Evolutionary conservation across 2,329 filamentous ascomycete species (phyloP).

Genomic region (Leptographium wingfieldii): DNA sequence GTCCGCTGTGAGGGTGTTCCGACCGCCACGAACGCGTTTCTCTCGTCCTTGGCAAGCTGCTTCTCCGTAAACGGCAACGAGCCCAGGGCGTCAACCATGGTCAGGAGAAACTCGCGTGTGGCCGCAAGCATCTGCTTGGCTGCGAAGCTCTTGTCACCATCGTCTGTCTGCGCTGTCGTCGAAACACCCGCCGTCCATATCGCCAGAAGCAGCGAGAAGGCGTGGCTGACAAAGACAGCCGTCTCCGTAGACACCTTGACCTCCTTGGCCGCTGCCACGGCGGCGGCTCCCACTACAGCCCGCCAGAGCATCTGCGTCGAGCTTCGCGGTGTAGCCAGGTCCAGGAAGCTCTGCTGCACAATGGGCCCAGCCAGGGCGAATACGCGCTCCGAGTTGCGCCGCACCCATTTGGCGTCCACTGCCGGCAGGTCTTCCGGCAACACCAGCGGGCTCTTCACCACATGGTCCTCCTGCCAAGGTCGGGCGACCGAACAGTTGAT

Average conservation of each 20-base stretch:
- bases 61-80: slow-evolving; percentile 52
- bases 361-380: slow-evolving; percentile 49
- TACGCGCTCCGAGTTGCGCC: slow-evolving; percentile 54
- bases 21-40: slow-evolving; percentile 45
- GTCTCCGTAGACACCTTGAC: slow-evolving; percentile 80
- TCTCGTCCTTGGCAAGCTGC: slow-evolving; percentile 34
- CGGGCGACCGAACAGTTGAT: slow-evolving; percentile 46
- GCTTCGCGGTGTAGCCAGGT: slow-evolving; percentile 48
- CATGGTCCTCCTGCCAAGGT: slow-evolving; percentile 64
- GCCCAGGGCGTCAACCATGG: slow-evolving; percentile 39
- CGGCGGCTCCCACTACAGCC: slow-evolving; percentile 48
- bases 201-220: slow-evolving; percentile 55
- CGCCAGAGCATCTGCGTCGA: slow-evolving; percentile 42
- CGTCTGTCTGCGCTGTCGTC: slow-evolving; percentile 13
- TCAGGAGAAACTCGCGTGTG: slow-evolving; percentile 36
- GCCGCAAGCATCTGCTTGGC: slow-evolving; percentile 40
- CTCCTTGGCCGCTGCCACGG: slow-evolving; percentile 66
- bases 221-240: slow-evolving; percentile 61
- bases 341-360: slow-evolving; percentile 48
- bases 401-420: slow-evolving; percentile 77
- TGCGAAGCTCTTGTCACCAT: slow-evolving; percentile 24
- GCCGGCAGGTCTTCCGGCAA: slow-evolving; percentile 66
- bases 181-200: slow-evolving; percentile 53
- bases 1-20: slow-evolving; percentile 53
- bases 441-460: slow-evolving; percentile 45